phyloP scores from a whole-genome alignment of 2,329 filamentous ascomycete species.

The Setomelanomma holmii region DNA sequence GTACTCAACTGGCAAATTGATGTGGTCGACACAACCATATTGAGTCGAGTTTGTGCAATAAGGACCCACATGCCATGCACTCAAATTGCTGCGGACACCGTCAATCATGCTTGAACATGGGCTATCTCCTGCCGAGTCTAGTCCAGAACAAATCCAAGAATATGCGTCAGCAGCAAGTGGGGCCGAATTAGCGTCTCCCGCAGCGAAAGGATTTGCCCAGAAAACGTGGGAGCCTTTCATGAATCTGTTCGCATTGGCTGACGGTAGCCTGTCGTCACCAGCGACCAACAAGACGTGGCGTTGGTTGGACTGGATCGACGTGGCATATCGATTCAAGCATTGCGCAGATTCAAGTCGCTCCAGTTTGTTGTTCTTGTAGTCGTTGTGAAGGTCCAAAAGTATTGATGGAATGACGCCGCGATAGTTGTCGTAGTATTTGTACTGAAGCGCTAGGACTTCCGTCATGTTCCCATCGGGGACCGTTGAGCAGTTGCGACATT shows the following conservation, averaged over 20 bases:
- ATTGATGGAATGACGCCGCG: background rate
- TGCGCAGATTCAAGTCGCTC: constrained; percentile 5
- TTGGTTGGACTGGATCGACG: constrained; percentile 12
- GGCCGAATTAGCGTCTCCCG: background rate
- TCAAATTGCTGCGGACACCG: background rate
- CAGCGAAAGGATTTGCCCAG: constrained; percentile 1
- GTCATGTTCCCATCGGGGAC: background rate
- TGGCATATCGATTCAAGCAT: constrained; percentile 27
- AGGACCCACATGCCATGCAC: constrained; percentile 6
- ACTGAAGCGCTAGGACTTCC: background rate
- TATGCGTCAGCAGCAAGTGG: constrained; percentile 2
- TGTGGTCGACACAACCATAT: background rate
- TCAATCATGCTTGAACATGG: constrained; percentile 3
- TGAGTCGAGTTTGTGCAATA: background rate
- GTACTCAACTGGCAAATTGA: constrained; percentile 16
- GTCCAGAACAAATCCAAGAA: constrained; percentile 15
- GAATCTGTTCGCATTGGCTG: background rate
- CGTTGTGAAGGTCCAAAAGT: background rate
- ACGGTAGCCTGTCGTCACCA: constrained; percentile 5
- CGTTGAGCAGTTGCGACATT: constrained; percentile 10
- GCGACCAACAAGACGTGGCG: constrained; percentile 21
- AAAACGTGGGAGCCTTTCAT: constrained; percentile 12
- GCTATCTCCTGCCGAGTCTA: background rate
- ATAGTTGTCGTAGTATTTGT: no score
- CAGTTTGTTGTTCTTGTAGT: constrained; percentile 3